Conservation (phyloP, 345 rosid species). For the Theobroma cacao region DNA sequence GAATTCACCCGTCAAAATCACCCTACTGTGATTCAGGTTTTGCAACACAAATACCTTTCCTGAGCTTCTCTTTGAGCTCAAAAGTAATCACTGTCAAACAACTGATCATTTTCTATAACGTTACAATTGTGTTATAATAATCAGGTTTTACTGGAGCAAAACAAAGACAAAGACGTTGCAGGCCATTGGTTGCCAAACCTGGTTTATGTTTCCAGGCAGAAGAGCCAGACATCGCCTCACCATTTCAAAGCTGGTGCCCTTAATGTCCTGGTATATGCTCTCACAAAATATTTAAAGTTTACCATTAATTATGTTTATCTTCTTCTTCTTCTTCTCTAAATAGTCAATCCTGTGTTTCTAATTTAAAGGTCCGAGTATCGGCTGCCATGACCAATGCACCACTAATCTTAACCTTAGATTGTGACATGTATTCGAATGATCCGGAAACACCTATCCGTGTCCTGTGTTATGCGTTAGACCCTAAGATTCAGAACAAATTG, state of each 20-base stretch:
- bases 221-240: constrained; percentile 26
- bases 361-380: constrained; percentile 68
- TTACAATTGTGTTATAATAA: neutral
- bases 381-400: constrained; percentile 65
- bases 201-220: constrained; percentile 32
- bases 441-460: constrained; percentile 49
- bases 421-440: constrained; percentile 82
- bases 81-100: neutral
- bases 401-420: constrained; percentile 62
- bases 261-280: constrained; percentile 18
- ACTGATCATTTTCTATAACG: neutral
- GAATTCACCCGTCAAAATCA: constrained; percentile 43
- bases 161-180: constrained; percentile 19
- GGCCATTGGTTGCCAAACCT: constrained; percentile 31
- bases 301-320: neutral
- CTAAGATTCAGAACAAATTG: constrained; percentile 17
- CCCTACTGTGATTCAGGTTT: constrained; percentile 58
- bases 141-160: constrained; percentile 30
- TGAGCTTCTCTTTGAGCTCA: neutral
- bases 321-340: neutral
- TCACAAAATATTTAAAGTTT: neutral
- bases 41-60: neutral
- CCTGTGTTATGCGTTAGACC: constrained; percentile 56
- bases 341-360: neutral
- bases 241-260: constrained; percentile 45